A percentile compares a stretch with the other conserved stretches of the same genome.
Conservation (phyloP, 352 stramenopile species). For the Pythium insidiosum region DNA sequence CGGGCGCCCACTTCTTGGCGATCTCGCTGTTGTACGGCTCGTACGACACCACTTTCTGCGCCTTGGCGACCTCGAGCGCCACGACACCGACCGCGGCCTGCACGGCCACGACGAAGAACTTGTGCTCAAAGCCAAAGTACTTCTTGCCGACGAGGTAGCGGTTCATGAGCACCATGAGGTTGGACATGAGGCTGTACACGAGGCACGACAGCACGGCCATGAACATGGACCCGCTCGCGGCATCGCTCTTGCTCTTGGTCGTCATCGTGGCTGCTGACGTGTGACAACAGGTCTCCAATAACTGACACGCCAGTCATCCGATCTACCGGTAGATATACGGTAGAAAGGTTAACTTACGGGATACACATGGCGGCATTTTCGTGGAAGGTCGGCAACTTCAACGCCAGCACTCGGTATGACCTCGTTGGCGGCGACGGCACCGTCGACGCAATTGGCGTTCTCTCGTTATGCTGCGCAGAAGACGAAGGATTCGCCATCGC, state of each 20-base stretch:
- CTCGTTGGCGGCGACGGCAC: too few species aligned
- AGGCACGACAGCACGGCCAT: constrained; percentile 72
- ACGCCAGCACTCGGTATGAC: too few species aligned
- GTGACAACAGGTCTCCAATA: too few species aligned
- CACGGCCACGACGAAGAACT: constrained; percentile 91
- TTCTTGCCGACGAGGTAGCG: constrained; percentile 79
- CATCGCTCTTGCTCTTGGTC: constrained; percentile 34
- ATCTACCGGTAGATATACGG: too few species aligned
- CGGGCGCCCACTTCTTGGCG: constrained; percentile 93
- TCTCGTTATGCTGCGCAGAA: too few species aligned
- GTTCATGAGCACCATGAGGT: constrained; percentile 85
- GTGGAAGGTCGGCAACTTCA: too few species aligned
- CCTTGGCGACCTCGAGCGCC: constrained; percentile 89
- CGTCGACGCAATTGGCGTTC: too few species aligned
- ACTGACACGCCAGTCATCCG: too few species aligned
- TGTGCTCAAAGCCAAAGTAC: constrained; percentile 84
- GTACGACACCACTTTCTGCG: constrained; percentile 89
- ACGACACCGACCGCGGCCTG: constrained; percentile 92
- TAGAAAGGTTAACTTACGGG: too few species aligned
- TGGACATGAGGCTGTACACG: constrained; percentile 84
- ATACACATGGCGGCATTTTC: too few species aligned
- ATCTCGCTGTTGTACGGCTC: constrained; percentile 88
- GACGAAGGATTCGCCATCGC: too few species aligned
- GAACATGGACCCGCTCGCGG: constrained; percentile 50
- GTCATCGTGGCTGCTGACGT: too few species aligned